Base-by-base conservation (phyloP, 2,329 filamentous ascomycete species). In the Diaporthe velutina region DNA sequence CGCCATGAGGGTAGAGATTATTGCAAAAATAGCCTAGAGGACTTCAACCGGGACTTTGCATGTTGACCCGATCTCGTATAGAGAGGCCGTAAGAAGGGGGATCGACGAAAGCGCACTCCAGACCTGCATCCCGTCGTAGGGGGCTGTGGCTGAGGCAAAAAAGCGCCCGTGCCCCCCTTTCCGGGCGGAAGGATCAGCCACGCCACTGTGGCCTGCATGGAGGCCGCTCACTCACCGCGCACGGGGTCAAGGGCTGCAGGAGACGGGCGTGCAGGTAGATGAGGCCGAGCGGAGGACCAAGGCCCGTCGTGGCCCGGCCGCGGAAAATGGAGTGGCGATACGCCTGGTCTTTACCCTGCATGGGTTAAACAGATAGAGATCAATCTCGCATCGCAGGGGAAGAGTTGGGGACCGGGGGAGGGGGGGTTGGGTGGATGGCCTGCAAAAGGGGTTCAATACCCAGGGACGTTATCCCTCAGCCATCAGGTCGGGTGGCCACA, bases 1-100 rank as follows among this genome's bases (percentile, higher is more conserved):
- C 74, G 50, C 61, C 76, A 78, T 77, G 71, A 74, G 42, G 13
- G 38, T 25, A 60, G 28, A 67, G 60, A 42, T 61, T 67, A 67
- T 72, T 42, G 25, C 45, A 10, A 50, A 50, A 48, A 25, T 25
- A 35, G 30, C 22, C 33, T 28, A 45, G 25, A 54, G 19, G 54
- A 60, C 25, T 13, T 10, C 25, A 28, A n/a, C 38, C n/a, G 25
- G 17, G n/a, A 28, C 48, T n/a, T 48, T 28, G 25, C 60, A 45
- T 4, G 17, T 35, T 13, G 45, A 15, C 58, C 40, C 25, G 12
- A 30, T 13, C 13, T 42, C 7, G 15, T 15, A 22, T 4, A 1
- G n/a, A 28, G 17, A 4, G 38, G 40, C 17, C 60, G 2, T 1
- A n/a, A 9, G 58, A 7, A 15, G 50, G n/a, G n/a, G 5, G n/a